Conservation (phyloP, 1,139 yeast species). For the Debaryomyces udenii region DNA sequence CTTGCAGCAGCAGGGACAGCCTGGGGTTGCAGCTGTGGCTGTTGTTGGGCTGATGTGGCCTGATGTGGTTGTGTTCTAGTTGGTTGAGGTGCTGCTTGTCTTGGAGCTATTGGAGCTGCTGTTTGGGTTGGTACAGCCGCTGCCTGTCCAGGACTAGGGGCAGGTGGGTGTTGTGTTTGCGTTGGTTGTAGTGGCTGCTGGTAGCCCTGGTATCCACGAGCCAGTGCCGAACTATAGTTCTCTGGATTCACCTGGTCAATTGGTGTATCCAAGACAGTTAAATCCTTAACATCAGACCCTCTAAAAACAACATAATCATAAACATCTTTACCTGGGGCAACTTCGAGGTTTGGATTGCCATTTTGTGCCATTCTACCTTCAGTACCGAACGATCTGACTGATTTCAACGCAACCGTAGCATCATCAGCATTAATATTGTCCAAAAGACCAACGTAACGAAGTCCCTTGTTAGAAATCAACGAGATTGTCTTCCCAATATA, state of each 20-base stretch:
- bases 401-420: conserved; percentile 83
- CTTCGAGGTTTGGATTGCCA: conserved; percentile 70
- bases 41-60: conserved; percentile 11
- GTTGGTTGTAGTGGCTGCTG: conserved; percentile 21
- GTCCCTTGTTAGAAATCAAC: conserved; percentile 83
- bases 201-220: conserved; percentile 18
- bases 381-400: conserved; percentile 88
- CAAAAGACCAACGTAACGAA: conserved; percentile 84
- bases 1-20: conserved; percentile 11
- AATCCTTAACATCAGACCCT: conserved; percentile 91
- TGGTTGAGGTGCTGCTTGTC: conserved; percentile 11
- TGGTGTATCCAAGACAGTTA: conserved; percentile 76
- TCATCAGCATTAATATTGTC: conserved; percentile 88
- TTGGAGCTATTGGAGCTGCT: conserved; percentile 12
- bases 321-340: conserved; percentile 71
- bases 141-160: conserved; percentile 18
- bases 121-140: conserved; percentile 14
- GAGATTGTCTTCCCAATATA: conserved; percentile 93
- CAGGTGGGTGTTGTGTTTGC: conserved; percentile 29
- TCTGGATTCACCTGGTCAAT: conserved; percentile 55
- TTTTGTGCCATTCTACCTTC: conserved; percentile 74
- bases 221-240: conserved; percentile 16
- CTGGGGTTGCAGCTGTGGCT: conserved; percentile 10
- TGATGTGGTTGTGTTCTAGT: conserved; percentile 13
- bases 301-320: conserved; percentile 84